phyloP scores from a whole-genome alignment of 2,329 filamentous ascomycete species.

The Teratosphaeria gauchensis region DNA sequence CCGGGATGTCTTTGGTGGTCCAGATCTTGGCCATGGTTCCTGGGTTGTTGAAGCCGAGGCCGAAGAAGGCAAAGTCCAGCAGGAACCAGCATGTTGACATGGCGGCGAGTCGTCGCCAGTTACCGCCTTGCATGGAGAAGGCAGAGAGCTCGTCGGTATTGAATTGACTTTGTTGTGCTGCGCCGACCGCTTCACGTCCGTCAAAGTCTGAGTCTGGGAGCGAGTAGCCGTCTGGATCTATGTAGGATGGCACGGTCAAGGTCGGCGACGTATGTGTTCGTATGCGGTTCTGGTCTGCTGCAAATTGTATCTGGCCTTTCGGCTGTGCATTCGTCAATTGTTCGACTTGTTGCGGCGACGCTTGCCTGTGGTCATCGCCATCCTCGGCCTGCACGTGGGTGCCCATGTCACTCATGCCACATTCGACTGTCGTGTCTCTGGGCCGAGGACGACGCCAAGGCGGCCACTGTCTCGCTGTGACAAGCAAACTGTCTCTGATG shows the following conservation, averaged over 20 bases:
- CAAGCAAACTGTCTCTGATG: neutral
- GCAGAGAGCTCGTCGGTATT: slow-evolving; percentile 5
- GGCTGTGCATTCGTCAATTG: neutral
- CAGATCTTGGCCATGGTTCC: neutral
- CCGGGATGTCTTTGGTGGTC: neutral
- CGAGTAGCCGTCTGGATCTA: neutral
- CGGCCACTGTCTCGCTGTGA: neutral
- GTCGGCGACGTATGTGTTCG: neutral
- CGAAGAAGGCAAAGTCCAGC: slow-evolving; percentile 11
- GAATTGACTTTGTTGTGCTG: slow-evolving; percentile 11
- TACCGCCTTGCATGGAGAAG: slow-evolving; percentile 13
- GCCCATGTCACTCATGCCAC: neutral
- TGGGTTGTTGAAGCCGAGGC: slow-evolving; percentile 5
- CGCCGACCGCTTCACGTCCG: slow-evolving; percentile 4
- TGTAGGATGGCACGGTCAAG: neutral
- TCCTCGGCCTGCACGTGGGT: neutral
- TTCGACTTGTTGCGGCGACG: neutral
- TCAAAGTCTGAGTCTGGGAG: slow-evolving; percentile 1
- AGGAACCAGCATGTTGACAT: slow-evolving; percentile 14
- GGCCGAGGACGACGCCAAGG: neutral
- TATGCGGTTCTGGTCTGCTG: neutral
- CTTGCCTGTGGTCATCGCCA: neutral
- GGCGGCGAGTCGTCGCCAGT: slow-evolving; percentile 13
- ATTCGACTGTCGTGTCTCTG: neutral
- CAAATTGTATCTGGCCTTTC: neutral